These are phyloP conservation scores for Fusarium tricinctum DNA, from an alignment of 2,329 filamentous ascomycete genomes.

Conservation along the genomic window DNA sequence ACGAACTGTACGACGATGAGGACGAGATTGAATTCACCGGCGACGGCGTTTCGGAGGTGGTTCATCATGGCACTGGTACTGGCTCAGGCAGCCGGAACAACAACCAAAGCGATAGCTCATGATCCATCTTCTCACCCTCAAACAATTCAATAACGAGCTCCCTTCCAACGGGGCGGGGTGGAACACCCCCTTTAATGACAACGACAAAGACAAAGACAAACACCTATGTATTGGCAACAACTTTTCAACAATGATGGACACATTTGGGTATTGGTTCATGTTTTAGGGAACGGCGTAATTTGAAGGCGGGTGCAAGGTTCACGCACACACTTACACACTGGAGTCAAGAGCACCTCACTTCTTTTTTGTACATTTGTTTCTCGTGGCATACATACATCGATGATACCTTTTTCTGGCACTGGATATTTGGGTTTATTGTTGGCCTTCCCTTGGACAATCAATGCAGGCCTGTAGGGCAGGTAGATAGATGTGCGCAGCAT, in stretches of 20 bases:
- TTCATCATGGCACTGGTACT: constrained; percentile 49
- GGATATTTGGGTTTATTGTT: constrained; percentile 34
- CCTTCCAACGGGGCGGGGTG: constrained; percentile 12
- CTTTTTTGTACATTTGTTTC: constrained; percentile 26
- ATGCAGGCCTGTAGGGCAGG: constrained; percentile 21
- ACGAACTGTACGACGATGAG: constrained; percentile 47
- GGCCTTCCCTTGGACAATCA: constrained; percentile 13
- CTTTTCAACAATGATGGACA: constrained; percentile 34
- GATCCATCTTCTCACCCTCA: constrained; percentile 11
- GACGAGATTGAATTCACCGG: constrained; percentile 48
- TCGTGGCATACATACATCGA: constrained; percentile 44
- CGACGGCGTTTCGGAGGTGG: constrained; percentile 48
- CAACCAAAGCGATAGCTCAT: constrained; percentile 48
- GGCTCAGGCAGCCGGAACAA: constrained; percentile 49
- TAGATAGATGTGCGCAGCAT: constrained; percentile 6
- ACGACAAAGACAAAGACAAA: constrained; percentile 45
- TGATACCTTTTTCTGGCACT: constrained; percentile 45
- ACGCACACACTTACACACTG: constrained; percentile 37
- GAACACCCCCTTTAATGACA: constrained; percentile 43
- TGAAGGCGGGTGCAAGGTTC: constrained; percentile 42
- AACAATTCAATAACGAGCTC: constrained; percentile 15
- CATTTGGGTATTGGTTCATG: constrained; percentile 32
- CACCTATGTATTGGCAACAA: constrained; percentile 33
- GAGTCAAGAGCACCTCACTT: constrained; percentile 45
- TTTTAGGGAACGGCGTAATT: constrained; percentile 42